A percentile compares a stretch with the other conserved stretches of the same genome.
Evolutionary conservation across 2,329 filamentous ascomycete species (phyloP).

Genomic region (Byssothecium circinans): DNA sequence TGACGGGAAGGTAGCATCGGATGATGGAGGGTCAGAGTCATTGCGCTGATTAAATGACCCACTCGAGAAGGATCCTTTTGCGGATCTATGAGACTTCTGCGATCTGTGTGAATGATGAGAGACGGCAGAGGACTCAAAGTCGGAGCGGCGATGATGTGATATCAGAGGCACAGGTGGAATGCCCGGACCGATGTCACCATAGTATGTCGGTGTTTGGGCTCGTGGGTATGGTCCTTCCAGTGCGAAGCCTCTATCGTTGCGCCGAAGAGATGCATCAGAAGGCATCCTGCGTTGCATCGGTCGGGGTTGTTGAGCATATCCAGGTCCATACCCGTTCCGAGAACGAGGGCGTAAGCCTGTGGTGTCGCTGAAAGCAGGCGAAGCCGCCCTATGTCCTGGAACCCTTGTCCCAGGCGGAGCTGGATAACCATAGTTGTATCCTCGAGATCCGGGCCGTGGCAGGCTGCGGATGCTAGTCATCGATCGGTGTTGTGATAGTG

Average conservation of each 20-base stretch:
- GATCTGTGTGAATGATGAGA: slow-evolving; percentile 19
- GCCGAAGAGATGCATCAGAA: slow-evolving; percentile 28
- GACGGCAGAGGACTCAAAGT: slow-evolving; percentile 17
- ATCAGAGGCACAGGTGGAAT: slow-evolving; percentile 29
- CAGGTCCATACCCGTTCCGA: slow-evolving; percentile 16
- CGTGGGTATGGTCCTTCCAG: slow-evolving; percentile 17
- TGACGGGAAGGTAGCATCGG: slow-evolving; percentile 48
- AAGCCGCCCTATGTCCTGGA: slow-evolving; percentile 46
- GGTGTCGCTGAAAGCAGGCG: slow-evolving; percentile 50
- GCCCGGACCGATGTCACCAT: slow-evolving; percentile 13
- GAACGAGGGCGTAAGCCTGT: slow-evolving; percentile 12
- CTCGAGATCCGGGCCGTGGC: slow-evolving; percentile 29
- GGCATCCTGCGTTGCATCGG: slow-evolving; percentile 29
- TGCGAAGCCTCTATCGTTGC: slow-evolving; percentile 18
- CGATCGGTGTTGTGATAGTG: slow-evolving; percentile 48
- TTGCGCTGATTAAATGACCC: slow-evolving; percentile 36
- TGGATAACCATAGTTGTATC: slow-evolving; percentile 42
- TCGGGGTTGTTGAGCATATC: slow-evolving; percentile 10
- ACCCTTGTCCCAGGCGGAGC: slow-evolving; percentile 48
- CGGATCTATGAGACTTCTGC: slow-evolving; percentile 9
- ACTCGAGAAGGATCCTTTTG: slow-evolving; percentile 33
- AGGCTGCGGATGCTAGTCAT: slow-evolving; percentile 49
- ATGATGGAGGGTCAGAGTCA: slow-evolving; percentile 47
- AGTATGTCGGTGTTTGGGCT: slow-evolving; percentile 15
- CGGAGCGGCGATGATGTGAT: slow-evolving; percentile 22